Evolutionary conservation across 495 filamentous ascomycete genomes (phyloP).

Genomic region (Xeromyces bisporus): DNA sequence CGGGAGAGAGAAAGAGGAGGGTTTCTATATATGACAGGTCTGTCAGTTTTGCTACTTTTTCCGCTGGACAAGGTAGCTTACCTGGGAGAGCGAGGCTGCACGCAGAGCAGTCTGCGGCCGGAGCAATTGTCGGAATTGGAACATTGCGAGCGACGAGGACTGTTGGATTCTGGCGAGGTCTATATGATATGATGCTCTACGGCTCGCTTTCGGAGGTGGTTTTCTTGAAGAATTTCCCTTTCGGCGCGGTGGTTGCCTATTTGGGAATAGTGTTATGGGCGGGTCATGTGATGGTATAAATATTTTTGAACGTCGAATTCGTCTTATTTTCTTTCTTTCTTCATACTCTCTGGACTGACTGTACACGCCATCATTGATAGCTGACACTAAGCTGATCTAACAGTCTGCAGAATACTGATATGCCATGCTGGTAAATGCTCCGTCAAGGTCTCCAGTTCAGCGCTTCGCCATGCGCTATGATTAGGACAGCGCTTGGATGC

Average conservation of each 20-base stretch:
- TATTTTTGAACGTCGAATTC: too few relatives aligned
- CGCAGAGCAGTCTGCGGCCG: slow-evolving; percentile 36
- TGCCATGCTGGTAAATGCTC: too few relatives aligned
- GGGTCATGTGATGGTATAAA: slow-evolving; percentile 1
- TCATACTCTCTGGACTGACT: too few relatives aligned
- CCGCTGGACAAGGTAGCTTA: slow-evolving; percentile 7
- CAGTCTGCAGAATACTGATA: too few relatives aligned
- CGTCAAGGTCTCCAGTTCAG: too few relatives aligned
- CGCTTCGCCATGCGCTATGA: too few relatives aligned
- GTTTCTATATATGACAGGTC: slow-evolving; percentile 16
- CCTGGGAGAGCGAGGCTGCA: slow-evolving; percentile 19
- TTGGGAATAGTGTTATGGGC: not conserved
- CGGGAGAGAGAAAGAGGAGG: slow-evolving; percentile 24
- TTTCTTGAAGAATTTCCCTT: not conserved
- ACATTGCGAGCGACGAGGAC: slow-evolving; percentile 26
- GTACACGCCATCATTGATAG: too few relatives aligned
- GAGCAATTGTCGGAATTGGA: slow-evolving; percentile 32
- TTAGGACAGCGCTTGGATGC: too few relatives aligned
- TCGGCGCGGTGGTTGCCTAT: not conserved
- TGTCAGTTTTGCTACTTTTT: slow-evolving; percentile 7
- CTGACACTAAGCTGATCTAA: too few relatives aligned
- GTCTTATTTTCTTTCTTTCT: too few relatives aligned
- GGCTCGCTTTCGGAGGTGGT: too few relatives aligned
- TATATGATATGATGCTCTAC: slow-evolving; percentile 12
- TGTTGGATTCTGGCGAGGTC: not conserved